These are phyloP conservation scores for Metarhizium anisopliae DNA, from an alignment of 2,329 filamentous ascomycete species.

Conservation along the genomic window DNA sequence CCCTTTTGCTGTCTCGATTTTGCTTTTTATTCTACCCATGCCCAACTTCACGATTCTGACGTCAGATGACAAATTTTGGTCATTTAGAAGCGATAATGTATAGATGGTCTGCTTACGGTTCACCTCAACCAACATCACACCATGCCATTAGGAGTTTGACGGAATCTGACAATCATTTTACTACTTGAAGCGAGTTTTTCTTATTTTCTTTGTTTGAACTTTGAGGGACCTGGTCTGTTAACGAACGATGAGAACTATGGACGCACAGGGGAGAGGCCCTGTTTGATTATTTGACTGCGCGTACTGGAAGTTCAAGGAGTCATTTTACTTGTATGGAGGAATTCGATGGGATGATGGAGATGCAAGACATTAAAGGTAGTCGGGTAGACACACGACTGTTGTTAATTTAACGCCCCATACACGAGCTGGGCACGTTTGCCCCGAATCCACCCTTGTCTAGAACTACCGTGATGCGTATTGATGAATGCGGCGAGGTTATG, in stretches of 20 bases:
- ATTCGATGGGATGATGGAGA: background rate
- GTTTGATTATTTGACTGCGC: background rate
- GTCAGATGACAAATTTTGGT: constrained; percentile 4
- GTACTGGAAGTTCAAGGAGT: background rate
- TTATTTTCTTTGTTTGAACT: background rate
- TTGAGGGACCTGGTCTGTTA: background rate
- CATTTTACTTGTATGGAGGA: background rate
- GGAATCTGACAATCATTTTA: constrained; percentile 7
- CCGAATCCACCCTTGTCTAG: background rate
- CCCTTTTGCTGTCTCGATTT: background rate
- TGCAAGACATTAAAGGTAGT: background rate
- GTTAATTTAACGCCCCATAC: background rate
- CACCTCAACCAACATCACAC: background rate
- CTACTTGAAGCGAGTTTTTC: background rate
- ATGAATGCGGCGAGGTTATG: background rate
- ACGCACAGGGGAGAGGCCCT: background rate
- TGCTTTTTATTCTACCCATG: background rate
- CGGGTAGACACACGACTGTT: background rate
- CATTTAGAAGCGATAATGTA: background rate
- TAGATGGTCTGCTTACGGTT: background rate
- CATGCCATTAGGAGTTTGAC: constrained; percentile 10
- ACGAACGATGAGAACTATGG: background rate
- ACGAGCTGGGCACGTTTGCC: background rate
- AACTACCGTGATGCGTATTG: background rate
- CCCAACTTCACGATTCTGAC: background rate